These are phyloP conservation scores for Melastoma malabathricum DNA, from an alignment of 345 rosid species.

Conservation along the genomic window DNA sequence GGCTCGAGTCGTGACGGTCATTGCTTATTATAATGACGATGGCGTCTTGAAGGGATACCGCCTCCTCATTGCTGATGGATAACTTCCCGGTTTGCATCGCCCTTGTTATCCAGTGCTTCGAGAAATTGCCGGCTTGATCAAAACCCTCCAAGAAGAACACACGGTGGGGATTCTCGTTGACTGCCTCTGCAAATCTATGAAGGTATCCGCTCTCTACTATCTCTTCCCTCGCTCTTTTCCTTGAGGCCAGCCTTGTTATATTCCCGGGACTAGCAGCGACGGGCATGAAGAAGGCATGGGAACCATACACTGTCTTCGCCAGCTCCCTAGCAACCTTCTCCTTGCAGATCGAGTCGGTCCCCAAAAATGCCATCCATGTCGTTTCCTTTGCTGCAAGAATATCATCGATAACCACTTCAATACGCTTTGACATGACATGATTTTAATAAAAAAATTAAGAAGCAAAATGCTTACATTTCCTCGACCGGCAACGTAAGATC, in stretches of 20 bases:
- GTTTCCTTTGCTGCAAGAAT: constrained; percentile 19
- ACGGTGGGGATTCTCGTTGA: constrained; percentile 60
- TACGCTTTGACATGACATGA: neutral
- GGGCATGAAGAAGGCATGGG: constrained; percentile 28
- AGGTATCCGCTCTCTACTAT: constrained; percentile 11
- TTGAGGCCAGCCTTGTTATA: constrained; percentile 16
- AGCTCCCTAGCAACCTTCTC: constrained; percentile 47
- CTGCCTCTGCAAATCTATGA: constrained; percentile 35
- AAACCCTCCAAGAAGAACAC: constrained; percentile 54
- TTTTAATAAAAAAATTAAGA: too few species aligned
- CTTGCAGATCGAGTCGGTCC: constrained; percentile 31
- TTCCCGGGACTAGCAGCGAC: constrained; percentile 18
- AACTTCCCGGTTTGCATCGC: constrained; percentile 31
- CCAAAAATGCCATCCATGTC: constrained; percentile 45
- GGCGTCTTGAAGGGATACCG: constrained; percentile 41
- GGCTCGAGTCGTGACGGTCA: constrained; percentile 17
- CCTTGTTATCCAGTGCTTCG: constrained; percentile 23
- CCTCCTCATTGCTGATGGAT: constrained; percentile 5
- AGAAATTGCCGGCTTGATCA: constrained; percentile 19
- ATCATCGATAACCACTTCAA: neutral
- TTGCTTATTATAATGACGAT: constrained; percentile 48
- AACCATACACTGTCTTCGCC: constrained; percentile 43
- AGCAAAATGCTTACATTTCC: constrained; percentile 10
- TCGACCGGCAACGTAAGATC: constrained; percentile 50
- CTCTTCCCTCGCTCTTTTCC: constrained; percentile 39